These are phyloP conservation scores for Schrenkiella parvula DNA, from an alignment of 345 rosid genomes.

Conservation along the genomic window DNA sequence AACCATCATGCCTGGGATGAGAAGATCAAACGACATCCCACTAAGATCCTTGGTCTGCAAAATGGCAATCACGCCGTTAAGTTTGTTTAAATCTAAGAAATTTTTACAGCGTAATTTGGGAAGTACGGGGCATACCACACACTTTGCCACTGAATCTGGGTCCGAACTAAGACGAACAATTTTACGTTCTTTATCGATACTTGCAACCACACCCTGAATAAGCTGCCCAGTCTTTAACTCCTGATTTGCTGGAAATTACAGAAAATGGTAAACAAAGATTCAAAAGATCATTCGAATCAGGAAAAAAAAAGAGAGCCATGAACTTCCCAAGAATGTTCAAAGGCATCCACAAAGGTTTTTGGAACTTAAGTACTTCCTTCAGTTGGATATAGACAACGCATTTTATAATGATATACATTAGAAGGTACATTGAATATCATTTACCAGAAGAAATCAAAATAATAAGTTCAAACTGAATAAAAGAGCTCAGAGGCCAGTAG, in stretches of 20 bases:
- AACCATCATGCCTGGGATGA: constrained; percentile 94
- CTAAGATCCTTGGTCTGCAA: constrained; percentile 78
- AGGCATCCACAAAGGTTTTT: neutral
- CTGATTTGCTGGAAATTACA: constrained; percentile 36
- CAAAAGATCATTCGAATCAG: neutral
- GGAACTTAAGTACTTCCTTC: neutral
- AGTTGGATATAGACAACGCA: neutral
- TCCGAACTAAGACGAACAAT: constrained; percentile 67
- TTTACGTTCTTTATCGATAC: constrained; percentile 69
- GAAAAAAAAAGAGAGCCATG: neutral
- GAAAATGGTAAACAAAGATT: neutral
- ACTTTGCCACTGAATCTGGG: constrained; percentile 63
- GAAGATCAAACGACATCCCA: constrained; percentile 93
- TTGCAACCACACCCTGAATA: constrained; percentile 73
- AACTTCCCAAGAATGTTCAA: constrained; percentile 9
- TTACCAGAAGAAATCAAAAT: neutral
- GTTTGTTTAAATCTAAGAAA: neutral
- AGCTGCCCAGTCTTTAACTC: constrained; percentile 56
- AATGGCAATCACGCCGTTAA: constrained; percentile 16
- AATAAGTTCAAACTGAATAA: neutral
- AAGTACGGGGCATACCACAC: constrained; percentile 51
- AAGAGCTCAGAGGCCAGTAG: neutral
- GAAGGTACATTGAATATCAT: neutral
- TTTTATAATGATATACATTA: constrained; percentile 2
- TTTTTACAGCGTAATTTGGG: neutral